phyloP scores from a whole-genome alignment of 2,329 filamentous ascomycete genomes.

The Pseudocercospora musae region DNA sequence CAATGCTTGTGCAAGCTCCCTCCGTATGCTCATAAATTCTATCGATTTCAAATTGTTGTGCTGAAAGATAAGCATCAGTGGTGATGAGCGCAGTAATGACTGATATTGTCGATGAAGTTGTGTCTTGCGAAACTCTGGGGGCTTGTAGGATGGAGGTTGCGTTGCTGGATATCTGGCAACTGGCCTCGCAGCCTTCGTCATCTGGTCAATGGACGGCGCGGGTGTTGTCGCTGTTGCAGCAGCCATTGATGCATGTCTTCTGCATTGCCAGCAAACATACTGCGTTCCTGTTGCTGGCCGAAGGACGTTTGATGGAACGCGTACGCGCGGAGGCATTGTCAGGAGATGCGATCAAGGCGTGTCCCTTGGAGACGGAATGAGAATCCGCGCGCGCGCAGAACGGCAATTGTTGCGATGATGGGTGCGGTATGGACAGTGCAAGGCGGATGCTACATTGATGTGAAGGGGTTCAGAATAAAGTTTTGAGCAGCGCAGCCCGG shows the following conservation, averaged over 20 bases:
- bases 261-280: slow-evolving; percentile 39
- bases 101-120: slow-evolving; percentile 86
- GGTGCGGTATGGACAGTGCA: not conserved
- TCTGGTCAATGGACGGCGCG: slow-evolving; percentile 48
- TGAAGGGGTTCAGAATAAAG: not conserved
- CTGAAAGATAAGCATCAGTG: slow-evolving; percentile 81
- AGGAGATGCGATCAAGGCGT: not conserved
- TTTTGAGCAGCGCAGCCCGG: too few species aligned
- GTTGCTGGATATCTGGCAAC: slow-evolving; percentile 56
- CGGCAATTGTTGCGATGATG: not conserved
- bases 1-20: slow-evolving; percentile 63
- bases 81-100: slow-evolving; percentile 79
- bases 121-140: slow-evolving; percentile 81
- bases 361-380: not conserved
- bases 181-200: slow-evolving; percentile 42
- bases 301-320: slow-evolving; percentile 38
- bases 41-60: slow-evolving; percentile 72
- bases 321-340: slow-evolving; percentile 54
- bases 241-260: slow-evolving; percentile 45
- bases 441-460: not conserved
- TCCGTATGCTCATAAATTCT: slow-evolving; percentile 70
- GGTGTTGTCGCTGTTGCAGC: slow-evolving; percentile 51
- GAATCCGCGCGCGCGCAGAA: not conserved
- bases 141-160: slow-evolving; percentile 84
- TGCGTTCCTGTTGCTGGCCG: slow-evolving; percentile 20